Conservation (phyloP, 164 flowering plant genomes). For the Chimonanthus salicifolius region DNA sequence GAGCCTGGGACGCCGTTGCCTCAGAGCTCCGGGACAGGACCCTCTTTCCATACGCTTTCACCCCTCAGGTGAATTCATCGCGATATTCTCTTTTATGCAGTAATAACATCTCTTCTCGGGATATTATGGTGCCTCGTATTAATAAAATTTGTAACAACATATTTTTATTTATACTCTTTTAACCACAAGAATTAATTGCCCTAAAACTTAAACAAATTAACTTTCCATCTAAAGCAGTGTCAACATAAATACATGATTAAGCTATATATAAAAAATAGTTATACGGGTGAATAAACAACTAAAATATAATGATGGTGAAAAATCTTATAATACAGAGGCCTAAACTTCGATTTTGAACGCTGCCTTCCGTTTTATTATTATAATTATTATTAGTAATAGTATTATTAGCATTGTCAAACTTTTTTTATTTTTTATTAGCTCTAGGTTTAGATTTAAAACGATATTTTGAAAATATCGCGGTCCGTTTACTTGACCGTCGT, state of each 20-base stretch:
- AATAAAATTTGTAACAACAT: neutral
- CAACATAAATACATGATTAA: too few relatives aligned
- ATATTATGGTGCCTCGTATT: neutral
- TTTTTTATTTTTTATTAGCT: neutral
- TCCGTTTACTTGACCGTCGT: neutral
- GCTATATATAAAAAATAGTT: too few relatives aligned
- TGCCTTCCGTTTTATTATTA: too few relatives aligned
- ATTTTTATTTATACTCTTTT: too few relatives aligned
- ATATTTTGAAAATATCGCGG: neutral
- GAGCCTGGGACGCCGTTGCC: constrained; percentile 69
- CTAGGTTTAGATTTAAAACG: neutral
- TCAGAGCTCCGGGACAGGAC: constrained; percentile 69
- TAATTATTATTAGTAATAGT: too few relatives aligned
- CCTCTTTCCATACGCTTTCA: constrained; percentile 36
- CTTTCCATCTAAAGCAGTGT: too few relatives aligned
- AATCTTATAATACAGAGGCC: too few relatives aligned
- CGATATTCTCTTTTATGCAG: neutral
- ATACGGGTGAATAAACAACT: too few relatives aligned
- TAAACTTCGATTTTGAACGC: too few relatives aligned
- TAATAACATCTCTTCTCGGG: neutral
- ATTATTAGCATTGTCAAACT: too few relatives aligned
- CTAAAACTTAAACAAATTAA: too few relatives aligned
- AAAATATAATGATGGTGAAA: too few relatives aligned
- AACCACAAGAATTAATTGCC: neutral
- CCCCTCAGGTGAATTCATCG: constrained; percentile 54